These are phyloP conservation scores for Lipomyces lipofer DNA, from an alignment of 805 yeast species.

Conservation along the genomic window DNA sequence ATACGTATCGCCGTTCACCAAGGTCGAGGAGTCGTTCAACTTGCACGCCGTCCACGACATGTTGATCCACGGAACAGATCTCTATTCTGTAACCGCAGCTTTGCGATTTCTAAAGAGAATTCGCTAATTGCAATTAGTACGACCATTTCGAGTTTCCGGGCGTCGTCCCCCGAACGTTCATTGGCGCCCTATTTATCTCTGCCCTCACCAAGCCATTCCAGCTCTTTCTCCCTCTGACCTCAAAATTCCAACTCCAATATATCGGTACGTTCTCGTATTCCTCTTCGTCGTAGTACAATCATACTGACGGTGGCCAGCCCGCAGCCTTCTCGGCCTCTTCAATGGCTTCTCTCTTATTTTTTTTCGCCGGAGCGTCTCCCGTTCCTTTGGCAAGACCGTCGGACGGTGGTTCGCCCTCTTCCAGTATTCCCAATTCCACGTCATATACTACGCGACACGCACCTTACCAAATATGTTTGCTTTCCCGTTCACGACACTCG, in stretches of 20 bases:
- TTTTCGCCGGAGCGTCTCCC: constrained; percentile 48
- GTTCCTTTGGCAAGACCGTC: constrained; percentile 33
- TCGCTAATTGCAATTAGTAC: constrained; percentile 42
- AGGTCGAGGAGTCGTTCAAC: constrained; percentile 92
- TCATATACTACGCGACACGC: constrained; percentile 76
- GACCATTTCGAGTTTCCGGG: constrained; percentile 87
- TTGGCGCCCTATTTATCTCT: constrained; percentile 65
- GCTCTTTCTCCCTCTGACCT: constrained; percentile 27
- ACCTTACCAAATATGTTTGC: constrained; percentile 83
- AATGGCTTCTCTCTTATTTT: constrained; percentile 57
- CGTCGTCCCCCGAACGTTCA: constrained; percentile 80
- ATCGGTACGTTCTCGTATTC: too few species aligned
- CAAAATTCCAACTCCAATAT: constrained; percentile 46
- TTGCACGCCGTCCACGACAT: constrained; percentile 87
- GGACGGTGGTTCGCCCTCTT: constrained; percentile 60
- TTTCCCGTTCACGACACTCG: constrained; percentile 53
- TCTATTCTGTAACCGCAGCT: constrained; percentile 26
- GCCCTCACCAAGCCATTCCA: constrained; percentile 46
- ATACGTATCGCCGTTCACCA: constrained; percentile 72
- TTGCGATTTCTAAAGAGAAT: neutral
- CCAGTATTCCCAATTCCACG: constrained; percentile 70
- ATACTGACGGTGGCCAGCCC: constrained; percentile 45
- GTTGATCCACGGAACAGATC: constrained; percentile 57
- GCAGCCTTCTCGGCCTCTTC: constrained; percentile 62
- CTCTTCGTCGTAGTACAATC: neutral